A percentile compares a stretch with the other conserved stretches of the same genome.
Evolutionary conservation across 192 early-diverging fungal species (phyloP).

Genomic region (Anaeromyces robustus): DNA sequence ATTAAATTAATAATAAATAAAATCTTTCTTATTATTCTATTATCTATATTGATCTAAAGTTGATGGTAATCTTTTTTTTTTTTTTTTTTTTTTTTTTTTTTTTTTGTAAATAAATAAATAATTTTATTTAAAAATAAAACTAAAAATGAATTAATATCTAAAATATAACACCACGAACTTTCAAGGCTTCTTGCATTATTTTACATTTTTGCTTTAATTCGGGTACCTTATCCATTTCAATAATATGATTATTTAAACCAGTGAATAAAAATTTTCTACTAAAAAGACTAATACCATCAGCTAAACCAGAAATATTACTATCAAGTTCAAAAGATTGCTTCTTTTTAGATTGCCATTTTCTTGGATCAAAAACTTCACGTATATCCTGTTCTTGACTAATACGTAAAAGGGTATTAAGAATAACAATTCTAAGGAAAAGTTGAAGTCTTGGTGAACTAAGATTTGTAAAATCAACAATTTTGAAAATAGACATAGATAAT

Average conservation of each 20-base stretch:
- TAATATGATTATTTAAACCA: neutral
- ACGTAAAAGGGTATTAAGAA: neutral
- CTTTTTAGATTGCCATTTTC: neutral
- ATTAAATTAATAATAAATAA: too few species aligned
- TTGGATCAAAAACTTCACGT: neutral
- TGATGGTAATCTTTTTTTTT: too few species aligned
- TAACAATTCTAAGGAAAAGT: neutral
- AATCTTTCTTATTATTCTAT: too few species aligned
- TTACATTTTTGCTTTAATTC: neutral
- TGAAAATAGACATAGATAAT: conserved; percentile 60
- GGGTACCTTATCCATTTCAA: neutral
- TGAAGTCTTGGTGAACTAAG: neutral
- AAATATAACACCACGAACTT: neutral
- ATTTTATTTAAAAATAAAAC: too few species aligned
- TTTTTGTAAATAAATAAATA: neutral
- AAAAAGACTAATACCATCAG: neutral
- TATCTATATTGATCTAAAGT: too few species aligned
- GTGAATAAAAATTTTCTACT: neutral
- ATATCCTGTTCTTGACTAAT: neutral
- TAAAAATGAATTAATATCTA: neutral
- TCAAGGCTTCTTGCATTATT: neutral
- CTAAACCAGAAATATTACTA: neutral
- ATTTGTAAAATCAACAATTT: conserved; percentile 11
- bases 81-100: neutral
- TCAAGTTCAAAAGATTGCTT: neutral